Evolutionary conservation across 1,139 yeast genomes (phyloP), one percentile per base, ranked within the genome.

Genomic region (Magnusiomyces suaveolens): DNA sequence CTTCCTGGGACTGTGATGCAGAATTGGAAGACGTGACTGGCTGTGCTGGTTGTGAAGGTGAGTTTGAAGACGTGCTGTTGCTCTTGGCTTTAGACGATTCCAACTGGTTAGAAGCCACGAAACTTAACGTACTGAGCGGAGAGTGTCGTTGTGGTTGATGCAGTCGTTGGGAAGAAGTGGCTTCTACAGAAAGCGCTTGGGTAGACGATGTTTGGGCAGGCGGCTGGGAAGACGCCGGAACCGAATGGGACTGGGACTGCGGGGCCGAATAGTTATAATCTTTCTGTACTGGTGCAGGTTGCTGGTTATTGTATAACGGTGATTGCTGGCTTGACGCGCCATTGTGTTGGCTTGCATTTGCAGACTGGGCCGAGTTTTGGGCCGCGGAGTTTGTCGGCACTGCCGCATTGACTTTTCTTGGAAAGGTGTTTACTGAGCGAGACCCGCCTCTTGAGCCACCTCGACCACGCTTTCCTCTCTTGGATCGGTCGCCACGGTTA

Each of bases 401-500:
- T 39, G 48, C 3, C 18, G 51, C 38, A 38, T 52, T 26, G 29
- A 39, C 24, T 10, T 36, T 36, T 36, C 41, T 36, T 36, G 10
- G 41, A 41, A 20, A 20, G 24, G 50, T 16, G 21, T 29, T 29
- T 14, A 20, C 47, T 25, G 52, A n/a, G 24, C 54, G 16, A 49
- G 47, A 4, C 14, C 51, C 43, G 33, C 48, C 16, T 23, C 52
- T 29, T 47, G 52, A 36, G 1, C 49, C 53, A 48, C 36, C 51
- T 48, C 50, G 50, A 36, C 41, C 41, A 32, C 53, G 52, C 53
- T 53, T 52, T 54, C 16, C 60, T 58, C 39, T 53, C 38, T 46
- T 24, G 20, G 52, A 51, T 14, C 50, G 56, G 48, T 53, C 55
- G 33, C 75, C 78, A 55, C 84, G 73, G 36, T 84, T 89, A 57